Evolutionary conservation across 2,329 filamentous ascomycete genomes (phyloP).

Genomic region (Cladosporium sp.): DNA sequence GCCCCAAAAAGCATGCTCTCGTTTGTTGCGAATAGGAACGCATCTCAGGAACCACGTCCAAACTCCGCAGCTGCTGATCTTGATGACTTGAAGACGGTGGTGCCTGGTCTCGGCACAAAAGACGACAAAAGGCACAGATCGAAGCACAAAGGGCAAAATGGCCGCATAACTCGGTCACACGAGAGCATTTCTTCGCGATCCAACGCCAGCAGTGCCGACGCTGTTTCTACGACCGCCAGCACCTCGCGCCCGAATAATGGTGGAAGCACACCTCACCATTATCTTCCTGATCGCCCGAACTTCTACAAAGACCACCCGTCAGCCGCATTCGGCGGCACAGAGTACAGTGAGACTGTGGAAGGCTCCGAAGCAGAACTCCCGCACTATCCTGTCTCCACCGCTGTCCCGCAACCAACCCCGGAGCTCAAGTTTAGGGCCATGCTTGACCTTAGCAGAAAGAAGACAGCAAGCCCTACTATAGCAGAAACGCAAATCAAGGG

Average conservation of each 20-base stretch:
- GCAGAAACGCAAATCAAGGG: constrained; percentile 14
- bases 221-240: constrained; percentile 6
- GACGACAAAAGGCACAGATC: neutral
- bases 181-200: neutral
- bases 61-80: neutral
- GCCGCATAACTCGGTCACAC: neutral
- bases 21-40: neutral
- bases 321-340: neutral
- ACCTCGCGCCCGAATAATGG: neutral
- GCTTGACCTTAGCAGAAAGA: neutral
- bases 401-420: neutral
- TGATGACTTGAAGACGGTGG: neutral
- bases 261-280: neutral
- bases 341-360: neutral
- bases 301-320: neutral
- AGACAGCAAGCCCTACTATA: neutral
- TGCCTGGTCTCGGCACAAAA: neutral
- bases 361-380: neutral
- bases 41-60: neutral
- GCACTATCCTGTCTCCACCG: neutral
- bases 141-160: neutral
- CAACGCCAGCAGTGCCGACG: neutral
- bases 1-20: neutral
- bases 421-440: neutral
- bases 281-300: neutral